phyloP scores from a whole-genome alignment of 805 yeast genomes.

The Yamadazyma tumulicola region DNA sequence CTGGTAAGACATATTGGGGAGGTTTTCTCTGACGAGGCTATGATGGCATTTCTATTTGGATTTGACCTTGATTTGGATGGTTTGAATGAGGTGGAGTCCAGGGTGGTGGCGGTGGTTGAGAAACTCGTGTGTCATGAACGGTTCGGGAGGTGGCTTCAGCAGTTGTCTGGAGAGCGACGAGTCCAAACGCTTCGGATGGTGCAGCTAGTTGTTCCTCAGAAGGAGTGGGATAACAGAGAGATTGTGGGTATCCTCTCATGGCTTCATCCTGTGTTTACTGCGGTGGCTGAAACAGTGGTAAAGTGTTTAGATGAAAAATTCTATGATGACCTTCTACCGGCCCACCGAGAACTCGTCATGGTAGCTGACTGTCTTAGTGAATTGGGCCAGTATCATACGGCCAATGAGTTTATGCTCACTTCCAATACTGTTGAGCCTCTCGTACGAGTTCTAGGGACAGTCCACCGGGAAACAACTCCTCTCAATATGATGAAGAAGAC shows the following conservation, averaged over 20 bases:
- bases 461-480: slow-evolving; percentile 40
- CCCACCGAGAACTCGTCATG: slow-evolving; percentile 7
- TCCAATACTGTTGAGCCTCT: slow-evolving; percentile 35
- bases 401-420: slow-evolving; percentile 38
- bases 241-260: slow-evolving; percentile 39
- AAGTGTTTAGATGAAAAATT: slow-evolving; percentile 8
- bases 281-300: slow-evolving; percentile 12
- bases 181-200: slow-evolving; percentile 26
- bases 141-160: slow-evolving; percentile 14
- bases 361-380: slow-evolving; percentile 38
- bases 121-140: slow-evolving; percentile 9
- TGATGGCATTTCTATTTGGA: slow-evolving; percentile 6
- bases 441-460: slow-evolving; percentile 32
- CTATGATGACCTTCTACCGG: slow-evolving; percentile 10
- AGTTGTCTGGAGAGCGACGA: slow-evolving; percentile 14
- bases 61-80: slow-evolving; percentile 5
- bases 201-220: slow-evolving; percentile 37
- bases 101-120: background rate
- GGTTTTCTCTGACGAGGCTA: slow-evolving; percentile 10
- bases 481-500: slow-evolving; percentile 24
- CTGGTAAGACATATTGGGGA: slow-evolving; percentile 11
- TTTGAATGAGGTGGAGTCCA: slow-evolving; percentile 1
- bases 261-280: slow-evolving; percentile 23
- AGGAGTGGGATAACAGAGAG: slow-evolving; percentile 39
- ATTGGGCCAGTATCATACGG: slow-evolving; percentile 37